Base-by-base conservation (phyloP, 805 yeast species). In the Ogataea polymorpha region DNA sequence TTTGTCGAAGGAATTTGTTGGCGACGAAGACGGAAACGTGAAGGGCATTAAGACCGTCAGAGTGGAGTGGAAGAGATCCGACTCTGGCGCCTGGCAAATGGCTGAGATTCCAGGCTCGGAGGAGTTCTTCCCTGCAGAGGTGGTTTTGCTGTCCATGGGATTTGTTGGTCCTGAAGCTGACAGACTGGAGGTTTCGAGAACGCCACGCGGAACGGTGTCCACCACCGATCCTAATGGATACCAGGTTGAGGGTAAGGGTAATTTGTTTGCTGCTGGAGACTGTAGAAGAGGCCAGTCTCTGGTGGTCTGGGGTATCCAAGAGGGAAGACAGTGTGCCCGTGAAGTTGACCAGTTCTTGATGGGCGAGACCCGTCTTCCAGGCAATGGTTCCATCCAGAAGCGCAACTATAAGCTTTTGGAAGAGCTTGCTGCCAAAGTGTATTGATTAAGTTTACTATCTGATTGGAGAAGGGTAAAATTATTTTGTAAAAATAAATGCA, bases 291-390 rank as follows among this genome's bases (percentile, higher is more conserved):
- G 99, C 21, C 99, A 91, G 72, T 87, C 96, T 2, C 77, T 91
- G 65, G 91, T 91, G 63, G 99, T 91, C 41, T 93, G 98, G 98
- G 99, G 98, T 70, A 91, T 91, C 55, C 98, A 93, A 70, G 99
- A 91, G 70, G 99, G 99, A 53, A 82, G 98, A 72, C 96, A 91
- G 68, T 89, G 96, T 78, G 99, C 99, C 26, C 77, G 96, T 53
- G 89, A 87, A 55, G 95, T 91, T 49, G 99, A 91, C 61, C 64
- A 71, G 53, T 85, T 65, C 63, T 72, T 91, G 63, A 79, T 81
- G 80, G 90, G 91, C 18, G 66, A 76, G 48, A 75, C 96, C 15
- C 75, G 85, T 59, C 75, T 93, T 56, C 98, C 99, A 46, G 96
- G 96, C 32, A 86, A 86, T 61, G 98, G 98, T 41, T 83, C 96